Evolutionary conservation across 345 rosid genomes (phyloP), one percentile per base, ranked within the genome.

Genomic region (Acer yangbiense): DNA sequence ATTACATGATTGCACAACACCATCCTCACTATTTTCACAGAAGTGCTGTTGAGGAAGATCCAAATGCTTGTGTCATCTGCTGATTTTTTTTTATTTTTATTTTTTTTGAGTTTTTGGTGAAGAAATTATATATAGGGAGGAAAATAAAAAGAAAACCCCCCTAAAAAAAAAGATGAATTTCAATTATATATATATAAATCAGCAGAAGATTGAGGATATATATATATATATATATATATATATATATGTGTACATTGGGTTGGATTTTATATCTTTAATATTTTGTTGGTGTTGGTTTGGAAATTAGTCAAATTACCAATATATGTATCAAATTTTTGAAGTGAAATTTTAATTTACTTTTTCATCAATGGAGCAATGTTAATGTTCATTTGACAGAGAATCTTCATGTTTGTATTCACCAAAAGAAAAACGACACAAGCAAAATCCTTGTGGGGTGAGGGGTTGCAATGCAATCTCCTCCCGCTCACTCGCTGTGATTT

Each of bases 11-110:
- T 8, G 4, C 64, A 1, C 52, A 60, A 35, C 6, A 35, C 6
- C 39, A 4, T 0, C 64, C 64, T 14, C 11, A 74, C 27, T 81
- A 81, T 54, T 35, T 10, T 41, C 85, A 63, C 0, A 76, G 72
- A 71, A 78, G 77, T 18, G 6, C 23, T 39, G 73, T 21, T 3
- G 87, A 86, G 68, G 90, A 89, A 55, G 80, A 83, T 46, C 50
- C 50, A 46, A 46, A 46, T 46, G 50, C 50, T 10, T 46, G 50
- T 46, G 50, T 46, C 50, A 46, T 46, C 50, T 46, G 50, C 50
- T 46, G 13, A 46, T 46, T 46, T 10, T 46, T 43, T 41, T 41
- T 2, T 29, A 29, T 25, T 25, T 25, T 5, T n/a, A n/a, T 2
- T 43, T 43, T 1, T 43, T 43, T 43, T 43, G 46, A 9, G 11